Base-by-base conservation (phyloP, 306 rosid genomes). In the Vigna nakashimae region DNA sequence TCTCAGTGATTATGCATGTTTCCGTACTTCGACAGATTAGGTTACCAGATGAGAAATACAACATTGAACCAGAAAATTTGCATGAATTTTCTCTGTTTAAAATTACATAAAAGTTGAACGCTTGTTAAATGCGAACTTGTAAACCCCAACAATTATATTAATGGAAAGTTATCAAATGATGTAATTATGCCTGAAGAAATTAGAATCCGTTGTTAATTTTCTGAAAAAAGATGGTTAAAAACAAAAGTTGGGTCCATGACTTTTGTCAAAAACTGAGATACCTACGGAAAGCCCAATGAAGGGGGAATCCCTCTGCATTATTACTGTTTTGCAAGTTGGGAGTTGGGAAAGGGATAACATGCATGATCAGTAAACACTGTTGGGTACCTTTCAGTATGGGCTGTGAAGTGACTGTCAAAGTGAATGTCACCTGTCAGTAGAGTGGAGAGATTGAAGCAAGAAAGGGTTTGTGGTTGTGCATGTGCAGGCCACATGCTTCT, bases 331-430 rank as follows among this genome's bases (percentile, higher is more conserved):
- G 20, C 34, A 71, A 52, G 71, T 70, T 77, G 85, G 73, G 79
- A 53, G 17, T 58, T 45, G 62, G 32, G 24, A 73, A 65, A 20
- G 65, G 6, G 70, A 76, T 62, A 2, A 67, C 32, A 57, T 17
- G 13, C 74, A 69, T 38, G 3, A 64, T 51, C 6, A 57, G 56
- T 50, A 48, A 58, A 48, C 22, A 72, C 3, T 70, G 88, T 67
- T 57, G 53, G 78, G 90, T 89, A 82, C 87, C 87, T 87, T 78
- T 87, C 93, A 71, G 66, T 20, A 79, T 82, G 88, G 82, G 87
- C 81, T 80, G 78, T 82, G 46, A 63, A 82, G 74, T 82, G 73
- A 65, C 59, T 9, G 7, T 68, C 64, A 65, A 69, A 75, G 84
- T 71, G 80, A 77, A 76, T 42, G 59, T 79, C 82, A 53, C 69